These are phyloP conservation scores for Terfezia claveryi DNA, from an alignment of 495 filamentous ascomycete species.

Conservation along the genomic window DNA sequence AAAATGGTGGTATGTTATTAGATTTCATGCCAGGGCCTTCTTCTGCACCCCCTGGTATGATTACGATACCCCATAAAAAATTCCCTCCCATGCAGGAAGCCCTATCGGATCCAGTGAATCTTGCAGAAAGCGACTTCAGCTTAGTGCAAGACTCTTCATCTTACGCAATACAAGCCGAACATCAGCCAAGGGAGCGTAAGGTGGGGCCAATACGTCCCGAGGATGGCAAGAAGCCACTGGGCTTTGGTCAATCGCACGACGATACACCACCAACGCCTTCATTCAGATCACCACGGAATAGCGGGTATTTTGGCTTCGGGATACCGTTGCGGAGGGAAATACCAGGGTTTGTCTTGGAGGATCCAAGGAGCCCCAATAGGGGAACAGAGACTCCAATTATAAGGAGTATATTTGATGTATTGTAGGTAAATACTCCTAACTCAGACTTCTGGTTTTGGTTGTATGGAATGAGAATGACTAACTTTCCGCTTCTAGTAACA, in stretches of 20 bases:
- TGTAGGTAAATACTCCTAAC: constrained; percentile 15
- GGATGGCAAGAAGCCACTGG: too few species aligned
- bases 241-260: not conserved
- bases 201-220: too few species aligned
- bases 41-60: constrained; percentile 18
- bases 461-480: too few species aligned
- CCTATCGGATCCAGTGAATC: too few species aligned
- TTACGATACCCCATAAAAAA: constrained; percentile 10
- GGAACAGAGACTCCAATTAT: constrained; percentile 16
- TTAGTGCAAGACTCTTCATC: too few species aligned
- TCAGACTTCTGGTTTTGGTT: constrained; percentile 10
- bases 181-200: too few species aligned
- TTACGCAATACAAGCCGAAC: too few species aligned
- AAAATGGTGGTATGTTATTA: constrained; percentile 17
- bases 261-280: constrained; percentile 1
- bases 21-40: constrained; percentile 17
- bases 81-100: not conserved
- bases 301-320: not conserved
- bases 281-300: not conserved
- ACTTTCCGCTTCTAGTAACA: too few species aligned
- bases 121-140: too few species aligned
- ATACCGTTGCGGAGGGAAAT: constrained; percentile 5
- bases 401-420: constrained; percentile 20
- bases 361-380: constrained; percentile 15
- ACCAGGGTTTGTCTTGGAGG: constrained; percentile 11